These are phyloP conservation scores for Sugiyamaella mastotermitis DNA, from an alignment of 805 yeast species.

Conservation along the genomic window DNA sequence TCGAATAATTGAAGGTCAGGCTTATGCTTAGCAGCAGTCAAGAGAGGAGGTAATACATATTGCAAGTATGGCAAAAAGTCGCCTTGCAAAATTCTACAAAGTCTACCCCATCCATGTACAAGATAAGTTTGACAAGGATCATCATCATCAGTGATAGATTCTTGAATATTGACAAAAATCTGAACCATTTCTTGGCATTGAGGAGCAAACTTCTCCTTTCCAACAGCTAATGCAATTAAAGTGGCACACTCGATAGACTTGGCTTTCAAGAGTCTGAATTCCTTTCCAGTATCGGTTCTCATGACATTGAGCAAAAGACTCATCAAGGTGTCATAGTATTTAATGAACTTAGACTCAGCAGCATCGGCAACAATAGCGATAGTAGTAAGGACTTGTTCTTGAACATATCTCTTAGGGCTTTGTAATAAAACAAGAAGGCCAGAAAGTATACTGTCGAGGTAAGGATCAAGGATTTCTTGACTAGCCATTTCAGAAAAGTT, in stretches of 20 bases:
- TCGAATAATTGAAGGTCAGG: slow-evolving; percentile 82
- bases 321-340: slow-evolving; percentile 93
- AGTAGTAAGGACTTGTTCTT: slow-evolving; percentile 94
- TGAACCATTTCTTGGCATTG: slow-evolving; percentile 69
- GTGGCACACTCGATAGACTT: slow-evolving; percentile 96
- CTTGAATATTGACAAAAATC: slow-evolving; percentile 66
- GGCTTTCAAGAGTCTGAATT: slow-evolving; percentile 75
- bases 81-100: slow-evolving; percentile 77
- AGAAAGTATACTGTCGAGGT: slow-evolving; percentile 70
- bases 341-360: slow-evolving; percentile 79
- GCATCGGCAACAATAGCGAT: slow-evolving; percentile 97
- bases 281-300: slow-evolving; percentile 70
- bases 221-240: slow-evolving; percentile 90
- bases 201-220: slow-evolving; percentile 77
- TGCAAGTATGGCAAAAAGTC: slow-evolving; percentile 83
- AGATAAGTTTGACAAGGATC: slow-evolving; percentile 84
- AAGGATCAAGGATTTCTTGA: slow-evolving; percentile 86
- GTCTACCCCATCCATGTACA: slow-evolving; percentile 94
- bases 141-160: slow-evolving; percentile 44
- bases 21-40: slow-evolving; percentile 78
- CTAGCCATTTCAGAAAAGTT: slow-evolving; percentile 91
- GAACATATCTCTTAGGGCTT: slow-evolving; percentile 86
- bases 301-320: slow-evolving; percentile 77
- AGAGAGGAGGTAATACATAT: slow-evolving; percentile 81
- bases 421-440: slow-evolving; percentile 71